Conservation (phyloP, 768 basidiomycete genomes). For the Leccinum rimulosum region DNA sequence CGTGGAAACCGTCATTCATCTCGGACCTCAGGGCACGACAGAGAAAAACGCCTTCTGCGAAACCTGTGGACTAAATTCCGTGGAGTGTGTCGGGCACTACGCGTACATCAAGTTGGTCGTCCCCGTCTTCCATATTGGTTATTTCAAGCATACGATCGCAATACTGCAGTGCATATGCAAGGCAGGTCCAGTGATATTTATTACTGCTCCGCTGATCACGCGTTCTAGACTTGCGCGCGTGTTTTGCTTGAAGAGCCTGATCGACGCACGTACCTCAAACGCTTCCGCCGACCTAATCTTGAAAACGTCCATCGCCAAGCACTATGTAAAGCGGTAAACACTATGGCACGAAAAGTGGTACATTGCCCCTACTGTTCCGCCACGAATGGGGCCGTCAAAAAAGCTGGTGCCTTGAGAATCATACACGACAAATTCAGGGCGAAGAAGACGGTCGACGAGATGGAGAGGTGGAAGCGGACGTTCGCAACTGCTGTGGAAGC, state of each 20-base stretch:
- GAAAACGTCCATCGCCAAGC: constrained; percentile 90
- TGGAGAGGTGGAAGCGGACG: constrained; percentile 82
- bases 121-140: constrained; percentile 98
- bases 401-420: constrained; percentile 91
- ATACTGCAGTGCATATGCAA: constrained; percentile 98
- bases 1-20: background rate
- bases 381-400: constrained; percentile 95
- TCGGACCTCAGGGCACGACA: constrained; percentile 72
- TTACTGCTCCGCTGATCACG: background rate
- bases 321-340: constrained; percentile 81
- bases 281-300: constrained; percentile 86
- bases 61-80: constrained; percentile 88
- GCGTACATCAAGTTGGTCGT: constrained; percentile 97
- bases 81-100: constrained; percentile 97
- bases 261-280: constrained; percentile 76
- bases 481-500: constrained; percentile 81
- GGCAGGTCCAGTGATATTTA: constrained; percentile 37
- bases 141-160: constrained; percentile 92
- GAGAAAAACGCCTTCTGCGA: constrained; percentile 92
- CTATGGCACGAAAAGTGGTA: constrained; percentile 82
- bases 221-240: constrained; percentile 77
- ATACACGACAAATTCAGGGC: constrained; percentile 97
- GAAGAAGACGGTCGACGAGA: constrained; percentile 86
- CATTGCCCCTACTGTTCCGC: constrained; percentile 93
- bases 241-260: constrained; percentile 88